These are phyloP conservation scores for Graphium sp. DNA, from an alignment of 2,329 filamentous ascomycete genomes.

Conservation along the genomic window DNA sequence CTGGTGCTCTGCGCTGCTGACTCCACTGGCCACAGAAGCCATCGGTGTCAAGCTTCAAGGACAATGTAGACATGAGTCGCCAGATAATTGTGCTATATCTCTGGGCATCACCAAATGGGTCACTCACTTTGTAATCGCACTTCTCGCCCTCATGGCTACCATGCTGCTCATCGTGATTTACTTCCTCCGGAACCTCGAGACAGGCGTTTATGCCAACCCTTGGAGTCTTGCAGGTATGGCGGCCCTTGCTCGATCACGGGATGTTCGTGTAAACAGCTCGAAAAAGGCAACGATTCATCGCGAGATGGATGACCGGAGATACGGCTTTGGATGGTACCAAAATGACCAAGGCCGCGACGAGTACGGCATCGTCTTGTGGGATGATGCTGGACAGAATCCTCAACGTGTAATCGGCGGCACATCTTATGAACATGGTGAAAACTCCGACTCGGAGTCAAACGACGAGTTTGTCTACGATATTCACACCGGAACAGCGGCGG, in stretches of 20 bases:
- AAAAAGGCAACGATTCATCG: slow-evolving; percentile 8
- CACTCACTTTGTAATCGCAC: slow-evolving; percentile 13
- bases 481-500: slow-evolving; percentile 1
- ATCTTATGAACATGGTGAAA: background rate
- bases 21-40: slow-evolving; percentile 22
- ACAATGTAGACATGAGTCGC: slow-evolving; percentile 12
- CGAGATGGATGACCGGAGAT: slow-evolving; percentile 8
- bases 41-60: slow-evolving; percentile 19
- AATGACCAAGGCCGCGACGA: slow-evolving; percentile 9
- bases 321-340: slow-evolving; percentile 13
- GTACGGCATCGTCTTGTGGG: slow-evolving; percentile 14
- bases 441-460: slow-evolving; percentile 2
- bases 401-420: slow-evolving; percentile 2
- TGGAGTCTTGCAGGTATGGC: slow-evolving; percentile 21
- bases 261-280: slow-evolving; percentile 10
- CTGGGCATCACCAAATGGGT: slow-evolving; percentile 16
- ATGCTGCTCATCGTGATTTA: slow-evolving; percentile 12
- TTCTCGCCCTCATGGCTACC: slow-evolving; percentile 14
- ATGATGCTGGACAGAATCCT: slow-evolving; percentile 10
- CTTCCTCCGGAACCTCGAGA: slow-evolving; percentile 15
- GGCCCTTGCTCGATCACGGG: slow-evolving; percentile 13
- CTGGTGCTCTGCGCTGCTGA: slow-evolving; percentile 15
- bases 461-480: slow-evolving; percentile 2
- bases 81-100: slow-evolving; percentile 14
- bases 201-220: slow-evolving; percentile 19